A percentile compares a stretch with the other conserved stretches of the same genome.
phyloP scores from a whole-genome alignment of 108 stramenopile species.

The Cyclotella kingstonii region DNA sequence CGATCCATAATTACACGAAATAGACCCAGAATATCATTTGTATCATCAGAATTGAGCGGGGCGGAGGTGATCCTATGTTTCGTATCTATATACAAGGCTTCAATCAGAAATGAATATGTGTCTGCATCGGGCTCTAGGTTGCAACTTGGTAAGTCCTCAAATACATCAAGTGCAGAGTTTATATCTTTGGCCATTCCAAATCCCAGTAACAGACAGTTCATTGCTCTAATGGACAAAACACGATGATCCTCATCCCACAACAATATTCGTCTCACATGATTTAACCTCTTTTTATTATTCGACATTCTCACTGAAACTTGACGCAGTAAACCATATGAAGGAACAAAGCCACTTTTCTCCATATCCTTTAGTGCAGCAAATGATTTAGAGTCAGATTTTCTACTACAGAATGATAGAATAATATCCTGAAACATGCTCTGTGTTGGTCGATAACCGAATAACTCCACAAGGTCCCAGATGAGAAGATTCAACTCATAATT shows the following conservation, averaged over 20 bases:
- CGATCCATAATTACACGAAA: slow-evolving; percentile 33
- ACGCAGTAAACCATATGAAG: slow-evolving; percentile 55
- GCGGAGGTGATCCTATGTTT: slow-evolving; percentile 13
- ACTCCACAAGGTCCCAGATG: slow-evolving; percentile 64
- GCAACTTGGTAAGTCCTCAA: slow-evolving; percentile 30
- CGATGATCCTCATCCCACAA: slow-evolving; percentile 15
- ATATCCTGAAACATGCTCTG: slow-evolving; percentile 70
- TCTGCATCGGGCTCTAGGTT: slow-evolving; percentile 48
- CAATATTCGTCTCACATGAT: slow-evolving; percentile 27
- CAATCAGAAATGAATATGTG: slow-evolving; percentile 67
- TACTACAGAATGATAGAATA: slow-evolving; percentile 51
- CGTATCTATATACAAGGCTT: slow-evolving; percentile 41
- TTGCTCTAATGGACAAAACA: slow-evolving; percentile 21
- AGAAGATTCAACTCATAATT: slow-evolving; percentile 47
- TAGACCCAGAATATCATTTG: slow-evolving; percentile 20
- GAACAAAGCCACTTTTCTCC: slow-evolving; percentile 56
- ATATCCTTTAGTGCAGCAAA: slow-evolving; percentile 63
- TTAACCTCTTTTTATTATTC: slow-evolving; percentile 24
- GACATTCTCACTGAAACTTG: slow-evolving; percentile 39
- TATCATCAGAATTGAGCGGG: slow-evolving; percentile 11
- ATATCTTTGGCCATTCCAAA: slow-evolving; percentile 40
- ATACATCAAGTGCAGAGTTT: slow-evolving; percentile 28
- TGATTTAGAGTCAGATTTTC: slow-evolving; percentile 22
- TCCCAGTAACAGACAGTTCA: slow-evolving; percentile 46
- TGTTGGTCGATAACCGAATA: slow-evolving; percentile 52